Conservation (phyloP, 2,329 filamentous ascomycete species). For the Tolypocladium nubicola region DNA sequence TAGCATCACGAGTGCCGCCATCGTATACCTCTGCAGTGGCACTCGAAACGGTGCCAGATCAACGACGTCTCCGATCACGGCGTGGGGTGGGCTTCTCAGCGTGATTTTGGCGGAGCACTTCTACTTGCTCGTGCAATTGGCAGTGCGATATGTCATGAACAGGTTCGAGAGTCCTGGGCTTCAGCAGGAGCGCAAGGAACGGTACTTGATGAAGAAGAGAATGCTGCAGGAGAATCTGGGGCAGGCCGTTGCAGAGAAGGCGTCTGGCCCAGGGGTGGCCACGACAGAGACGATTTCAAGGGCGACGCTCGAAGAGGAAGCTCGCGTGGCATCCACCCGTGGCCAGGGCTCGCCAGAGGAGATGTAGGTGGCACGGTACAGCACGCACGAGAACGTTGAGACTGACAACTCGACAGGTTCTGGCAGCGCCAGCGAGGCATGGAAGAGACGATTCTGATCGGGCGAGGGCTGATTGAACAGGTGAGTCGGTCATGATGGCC, state of each 20-base stretch:
- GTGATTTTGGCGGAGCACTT: conserved; percentile 83
- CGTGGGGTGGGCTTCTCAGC: conserved; percentile 70
- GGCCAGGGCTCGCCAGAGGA: conserved; percentile 42
- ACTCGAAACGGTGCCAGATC: conserved; percentile 55
- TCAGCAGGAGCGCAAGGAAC: conserved; percentile 74
- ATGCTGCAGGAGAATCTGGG: conserved; percentile 66
- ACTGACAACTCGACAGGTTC: conserved; percentile 31
- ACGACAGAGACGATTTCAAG: conserved; percentile 54
- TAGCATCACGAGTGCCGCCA: conserved; percentile 73
- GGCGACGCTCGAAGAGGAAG: conserved; percentile 53
- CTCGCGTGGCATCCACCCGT: conserved; percentile 36
- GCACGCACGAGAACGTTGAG: background rate
- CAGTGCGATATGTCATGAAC: conserved; percentile 60
- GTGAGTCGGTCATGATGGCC: conserved; percentile 8
- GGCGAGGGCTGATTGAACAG: conserved; percentile 43
- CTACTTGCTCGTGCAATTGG: conserved; percentile 68
- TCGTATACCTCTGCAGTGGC: conserved; percentile 81
- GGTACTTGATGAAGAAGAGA: conserved; percentile 69
- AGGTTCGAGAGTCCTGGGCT: conserved; percentile 80
- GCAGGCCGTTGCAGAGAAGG: conserved; percentile 39
- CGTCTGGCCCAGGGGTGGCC: conserved; percentile 33
- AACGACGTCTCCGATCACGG: conserved; percentile 58
- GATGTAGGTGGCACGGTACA: conserved; percentile 23
- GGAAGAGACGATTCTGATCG: conserved; percentile 46
- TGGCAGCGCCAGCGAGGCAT: conserved; percentile 51